These are phyloP conservation scores for Debaryomycetaceae sp. DNA, from an alignment of 1,139 yeast species.

Conservation along the genomic window DNA sequence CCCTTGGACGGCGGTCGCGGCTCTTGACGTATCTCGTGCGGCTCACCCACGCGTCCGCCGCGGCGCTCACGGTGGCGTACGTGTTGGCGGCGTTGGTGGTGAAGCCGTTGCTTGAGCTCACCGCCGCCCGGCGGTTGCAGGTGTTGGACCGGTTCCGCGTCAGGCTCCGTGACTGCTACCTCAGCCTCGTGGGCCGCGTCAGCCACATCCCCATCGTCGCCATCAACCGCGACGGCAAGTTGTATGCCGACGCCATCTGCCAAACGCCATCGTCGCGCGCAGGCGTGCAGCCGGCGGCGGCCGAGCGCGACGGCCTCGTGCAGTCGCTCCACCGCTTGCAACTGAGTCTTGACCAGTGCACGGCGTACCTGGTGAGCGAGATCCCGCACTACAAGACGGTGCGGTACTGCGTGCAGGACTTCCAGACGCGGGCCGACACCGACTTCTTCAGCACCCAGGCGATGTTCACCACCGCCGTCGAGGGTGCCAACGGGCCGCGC, in stretches of 20 bases:
- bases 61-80: slow-evolving; percentile 27
- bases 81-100: slow-evolving; percentile 29
- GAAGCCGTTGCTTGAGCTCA: slow-evolving; percentile 34
- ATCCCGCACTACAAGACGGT: slow-evolving; percentile 32
- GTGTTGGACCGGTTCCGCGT: slow-evolving; percentile 30
- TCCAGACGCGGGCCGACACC: slow-evolving; percentile 35
- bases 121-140: slow-evolving; percentile 28
- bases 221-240: slow-evolving; percentile 25
- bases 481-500: slow-evolving; percentile 11
- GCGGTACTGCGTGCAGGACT: slow-evolving; percentile 29
- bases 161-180: slow-evolving; percentile 33
- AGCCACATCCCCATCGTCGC: slow-evolving; percentile 40
- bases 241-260: slow-evolving; percentile 35
- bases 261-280: slow-evolving; percentile 33
- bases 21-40: slow-evolving; percentile 26
- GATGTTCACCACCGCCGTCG: slow-evolving; percentile 18
- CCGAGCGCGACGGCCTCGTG: slow-evolving; percentile 23
- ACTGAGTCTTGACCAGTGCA: slow-evolving; percentile 23
- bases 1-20: slow-evolving; percentile 18
- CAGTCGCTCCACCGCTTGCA: slow-evolving; percentile 21
- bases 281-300: slow-evolving; percentile 14
- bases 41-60: slow-evolving; percentile 36
- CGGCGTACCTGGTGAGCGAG: slow-evolving; percentile 27
- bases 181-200: slow-evolving; percentile 31
- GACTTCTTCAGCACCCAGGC: slow-evolving; percentile 30